Evolutionary conservation across 176 grass and related monocot genomes (phyloP), one percentile per base, ranked within the genome.

Genomic region (Avena sativa): DNA sequence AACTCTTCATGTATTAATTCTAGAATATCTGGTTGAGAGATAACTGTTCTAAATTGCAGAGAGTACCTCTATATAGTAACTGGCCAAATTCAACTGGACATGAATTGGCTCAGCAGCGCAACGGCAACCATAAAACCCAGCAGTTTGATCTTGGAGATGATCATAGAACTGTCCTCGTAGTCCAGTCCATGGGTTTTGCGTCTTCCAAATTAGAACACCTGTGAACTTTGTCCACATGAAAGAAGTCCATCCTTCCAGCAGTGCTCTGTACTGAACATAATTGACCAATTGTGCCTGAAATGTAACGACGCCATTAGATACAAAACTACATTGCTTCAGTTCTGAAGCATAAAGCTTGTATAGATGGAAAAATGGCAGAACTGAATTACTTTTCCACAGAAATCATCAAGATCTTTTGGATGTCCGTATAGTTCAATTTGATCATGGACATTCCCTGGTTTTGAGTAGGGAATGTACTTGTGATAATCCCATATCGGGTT

Each of bases 401-500:
- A 98, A 86, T 98, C 94, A 38, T 96, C 92, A 9, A 98, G 92
- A 75, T 91, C 86, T 74, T 87, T 93, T 32, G 97, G 97, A 55
- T 80, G 79, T 23, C 93, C 93, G 80, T 96, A 98, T 69, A 90
- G 75, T 84, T 86, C 67, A 34, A 98, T 98, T 80, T 96, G 96
- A 92, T 98, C 93, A 83, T 98, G 93, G 78, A 98, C 96, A 49
- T 93, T 94, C 52, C 89, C 79, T 16, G 93, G 97, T 75, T 98
- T 95, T 23, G 93, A 98, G 83, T 98, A 98, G 19, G 97, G 87
- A 87, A 98, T 98, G 77, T 96, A 98, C 80, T 98, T 98, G 76
- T 98, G 97, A 83, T 98, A 96, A n/a, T 96, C 87, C 96, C 94
- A 98, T 88, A 95, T 94, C 15, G 97, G 92, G 74, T 98, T 98